Base-by-base conservation (phyloP, 2,329 filamentous ascomycete genomes). In the Davidsoniella neocaledoniae region DNA sequence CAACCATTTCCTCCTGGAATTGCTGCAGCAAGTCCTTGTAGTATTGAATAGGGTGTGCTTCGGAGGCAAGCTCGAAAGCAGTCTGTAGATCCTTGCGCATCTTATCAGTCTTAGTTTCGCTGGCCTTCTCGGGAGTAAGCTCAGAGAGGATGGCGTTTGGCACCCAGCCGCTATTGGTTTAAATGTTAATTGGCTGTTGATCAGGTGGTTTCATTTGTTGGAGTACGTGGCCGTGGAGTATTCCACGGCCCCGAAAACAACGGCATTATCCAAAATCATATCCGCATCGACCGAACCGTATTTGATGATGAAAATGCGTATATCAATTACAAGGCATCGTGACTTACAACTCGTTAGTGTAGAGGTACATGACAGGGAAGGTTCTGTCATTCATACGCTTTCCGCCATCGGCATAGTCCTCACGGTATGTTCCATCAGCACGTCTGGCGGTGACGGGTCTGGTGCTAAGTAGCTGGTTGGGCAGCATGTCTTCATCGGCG, bases 261-360 rank as follows among this genome's bases (percentile, higher is more conserved):
- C 4, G 19, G 17, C 12, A n/a, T 4, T 23, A 23, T 23, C 21
- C 21, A 33, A 12, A 33, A 33, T 33, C 10, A 43, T 19, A 12
- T 14, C 10, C 12, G 19, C 8, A 21, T 33, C 10, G 6, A 29
- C 7, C 26, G 26, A 10, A 29, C 10, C 8, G 9, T 9, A 33
- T 12, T 1, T 9, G 9, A 12, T 17, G 38, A 17, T 38, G 14
- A 44, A 21, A 40, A 38, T 29, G 19, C 29, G 7, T 17, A 25
- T 37, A 23, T 9, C 5, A 9, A 26, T 5, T 23, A 17, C 7
- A 23, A 36, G 25, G 8, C 14, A 42, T 17, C 21, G 39, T 9
- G 9, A 78, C 90, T 77, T 69, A 98, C 91, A 98, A 96, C 72
- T 96, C 90, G 60, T 96, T 95, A 37, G 88, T 94, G 55, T 78